Evolutionary conservation across 805 yeast species (phyloP).

Genomic region (Cyberlindnera veronae): DNA sequence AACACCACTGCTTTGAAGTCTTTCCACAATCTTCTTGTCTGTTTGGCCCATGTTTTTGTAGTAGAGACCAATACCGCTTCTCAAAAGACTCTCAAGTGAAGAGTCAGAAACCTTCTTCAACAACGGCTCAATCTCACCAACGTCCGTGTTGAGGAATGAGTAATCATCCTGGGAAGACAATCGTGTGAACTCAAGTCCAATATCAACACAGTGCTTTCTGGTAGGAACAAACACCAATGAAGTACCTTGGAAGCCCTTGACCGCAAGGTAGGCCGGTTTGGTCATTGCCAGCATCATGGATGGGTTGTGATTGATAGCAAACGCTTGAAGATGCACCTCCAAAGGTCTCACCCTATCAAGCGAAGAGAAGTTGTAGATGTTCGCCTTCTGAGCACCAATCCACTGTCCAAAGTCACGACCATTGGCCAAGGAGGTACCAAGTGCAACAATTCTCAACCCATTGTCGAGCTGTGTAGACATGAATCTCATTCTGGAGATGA

Average conservation of each 20-base stretch:
- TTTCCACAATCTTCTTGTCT: conserved; percentile 56
- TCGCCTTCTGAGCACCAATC: conserved; percentile 66
- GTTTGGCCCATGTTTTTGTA: conserved; percentile 52
- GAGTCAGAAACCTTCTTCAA: conserved; percentile 45
- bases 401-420: conserved; percentile 81
- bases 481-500: conserved; percentile 68
- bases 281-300: conserved; percentile 50
- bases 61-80: conserved; percentile 61
- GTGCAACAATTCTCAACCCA: conserved; percentile 59
- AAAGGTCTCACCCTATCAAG: conserved; percentile 53
- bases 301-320: conserved; percentile 45
- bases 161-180: conserved; percentile 35
- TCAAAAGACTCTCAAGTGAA: conserved; percentile 40
- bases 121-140: conserved; percentile 36
- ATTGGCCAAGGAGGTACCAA: conserved; percentile 68
- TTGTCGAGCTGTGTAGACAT: conserved; percentile 63
- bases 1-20: conserved; percentile 46
- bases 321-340: conserved; percentile 52
- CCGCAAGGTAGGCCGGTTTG: conserved; percentile 44
- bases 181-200: conserved; percentile 43
- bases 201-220: conserved; percentile 49
- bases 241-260: conserved; percentile 31
- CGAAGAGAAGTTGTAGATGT: conserved; percentile 69
- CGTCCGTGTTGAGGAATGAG: conserved; percentile 39
- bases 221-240: conserved; percentile 57